Conservation (phyloP, 352 stramenopile genomes). For the Globisporangium spinosum region DNA sequence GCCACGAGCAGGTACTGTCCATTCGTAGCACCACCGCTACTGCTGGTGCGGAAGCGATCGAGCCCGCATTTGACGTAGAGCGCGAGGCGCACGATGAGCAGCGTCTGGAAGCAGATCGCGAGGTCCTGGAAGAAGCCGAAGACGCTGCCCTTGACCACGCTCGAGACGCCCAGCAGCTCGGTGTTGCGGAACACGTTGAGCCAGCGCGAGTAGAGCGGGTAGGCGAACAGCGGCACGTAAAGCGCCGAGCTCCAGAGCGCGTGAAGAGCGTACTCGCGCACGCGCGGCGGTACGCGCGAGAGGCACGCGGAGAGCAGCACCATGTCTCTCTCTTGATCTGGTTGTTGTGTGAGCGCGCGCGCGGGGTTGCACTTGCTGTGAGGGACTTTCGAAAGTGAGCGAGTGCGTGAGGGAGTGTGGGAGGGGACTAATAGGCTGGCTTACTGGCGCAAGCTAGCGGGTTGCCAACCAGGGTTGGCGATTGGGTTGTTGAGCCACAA, state of each 20-base stretch:
- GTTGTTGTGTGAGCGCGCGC: background rate
- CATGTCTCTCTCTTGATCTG: background rate
- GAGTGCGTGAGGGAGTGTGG: too few relatives aligned
- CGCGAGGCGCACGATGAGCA: conserved; percentile 13
- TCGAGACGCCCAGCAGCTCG: conserved; percentile 41
- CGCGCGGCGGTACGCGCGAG: background rate
- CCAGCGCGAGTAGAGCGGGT: conserved; percentile 51
- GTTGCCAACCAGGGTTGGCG: too few relatives aligned
- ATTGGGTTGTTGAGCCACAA: too few relatives aligned
- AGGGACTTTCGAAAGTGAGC: background rate
- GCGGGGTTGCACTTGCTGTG: background rate
- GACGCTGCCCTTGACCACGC: conserved; percentile 41
- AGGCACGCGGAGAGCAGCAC: conserved; percentile 3
- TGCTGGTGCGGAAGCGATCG: conserved; percentile 20
- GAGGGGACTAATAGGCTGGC: background rate
- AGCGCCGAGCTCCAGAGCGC: conserved; percentile 52
- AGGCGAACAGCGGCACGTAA: conserved; percentile 50
- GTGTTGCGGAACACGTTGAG: conserved; percentile 56
- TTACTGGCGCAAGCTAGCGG: too few relatives aligned
- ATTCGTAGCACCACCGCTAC: conserved; percentile 25
- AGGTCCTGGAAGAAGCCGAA: conserved; percentile 53
- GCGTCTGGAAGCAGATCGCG: conserved; percentile 53
- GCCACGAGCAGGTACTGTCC: conserved; percentile 31
- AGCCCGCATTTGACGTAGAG: background rate
- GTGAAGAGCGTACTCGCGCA: conserved; percentile 21